These are phyloP conservation scores for Postia placenta DNA, from an alignment of 768 basidiomycete species.

Conservation along the genomic window DNA sequence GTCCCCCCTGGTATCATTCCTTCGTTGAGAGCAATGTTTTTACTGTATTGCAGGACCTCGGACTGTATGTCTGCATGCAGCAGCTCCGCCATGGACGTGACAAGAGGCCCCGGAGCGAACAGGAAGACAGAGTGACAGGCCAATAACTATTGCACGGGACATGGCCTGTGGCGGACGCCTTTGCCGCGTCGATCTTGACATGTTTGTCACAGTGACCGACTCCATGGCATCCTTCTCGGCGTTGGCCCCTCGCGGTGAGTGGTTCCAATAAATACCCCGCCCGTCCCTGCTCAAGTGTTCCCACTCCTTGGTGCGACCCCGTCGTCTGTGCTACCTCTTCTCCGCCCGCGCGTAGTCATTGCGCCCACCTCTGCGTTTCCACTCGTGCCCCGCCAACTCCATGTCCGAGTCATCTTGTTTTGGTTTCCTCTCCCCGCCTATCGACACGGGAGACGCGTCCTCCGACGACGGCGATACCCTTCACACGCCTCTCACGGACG, in stretches of 20 bases:
- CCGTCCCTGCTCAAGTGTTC: not conserved
- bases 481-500: slow-evolving; percentile 32
- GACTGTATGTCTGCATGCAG: too few relatives aligned
- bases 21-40: too few relatives aligned
- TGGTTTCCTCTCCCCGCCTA: slow-evolving; percentile 27
- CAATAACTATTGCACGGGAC: too few relatives aligned
- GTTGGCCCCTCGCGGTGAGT: too few relatives aligned
- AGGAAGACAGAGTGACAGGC: too few relatives aligned
- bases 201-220: not conserved
- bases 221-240: slow-evolving; percentile 4
- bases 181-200: not conserved
- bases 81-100: too few relatives aligned
- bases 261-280: slow-evolving; percentile 13
- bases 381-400: not conserved
- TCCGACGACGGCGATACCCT: slow-evolving; percentile 37
- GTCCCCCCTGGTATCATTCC: too few relatives aligned
- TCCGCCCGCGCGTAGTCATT: slow-evolving; percentile 2
- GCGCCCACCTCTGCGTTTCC: not conserved
- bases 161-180: not conserved
- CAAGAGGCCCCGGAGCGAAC: too few relatives aligned
- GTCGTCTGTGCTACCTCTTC: slow-evolving; percentile 12
- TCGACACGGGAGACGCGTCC: slow-evolving; percentile 27
- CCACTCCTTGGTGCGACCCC: slow-evolving; percentile 7
- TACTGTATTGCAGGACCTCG: too few relatives aligned
- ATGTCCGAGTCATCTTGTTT: slow-evolving; percentile 12